A percentile compares a stretch with the other conserved stretches of the same genome.
Evolutionary conservation across 352 stramenopile genomes (phyloP).

Genomic region (Pythium phragmiticola): DNA sequence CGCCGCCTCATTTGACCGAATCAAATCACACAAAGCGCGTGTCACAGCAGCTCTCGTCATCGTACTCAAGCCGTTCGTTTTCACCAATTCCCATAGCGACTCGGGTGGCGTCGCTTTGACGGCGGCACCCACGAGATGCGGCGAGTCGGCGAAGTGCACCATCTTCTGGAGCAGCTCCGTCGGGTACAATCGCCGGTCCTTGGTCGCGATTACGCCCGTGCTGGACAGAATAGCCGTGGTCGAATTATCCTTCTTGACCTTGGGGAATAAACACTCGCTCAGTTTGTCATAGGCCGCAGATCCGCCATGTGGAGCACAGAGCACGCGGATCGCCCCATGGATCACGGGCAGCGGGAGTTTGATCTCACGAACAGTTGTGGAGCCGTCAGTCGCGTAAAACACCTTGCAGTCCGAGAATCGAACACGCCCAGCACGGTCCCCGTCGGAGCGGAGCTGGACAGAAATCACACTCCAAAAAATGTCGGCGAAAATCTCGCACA

Average conservation of each 20-base stretch:
- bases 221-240: slow-evolving; percentile 49
- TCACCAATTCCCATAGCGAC: slow-evolving; percentile 55
- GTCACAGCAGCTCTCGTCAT: slow-evolving; percentile 26
- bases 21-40: slow-evolving; percentile 28
- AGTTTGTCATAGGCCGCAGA: slow-evolving; percentile 35
- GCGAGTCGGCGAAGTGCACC: slow-evolving; percentile 36
- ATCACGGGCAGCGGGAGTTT: slow-evolving; percentile 69
- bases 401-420: slow-evolving; percentile 79
- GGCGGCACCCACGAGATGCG: slow-evolving; percentile 50
- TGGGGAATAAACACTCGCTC: slow-evolving; percentile 65
- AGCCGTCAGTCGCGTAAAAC: slow-evolving; percentile 69
- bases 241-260: slow-evolving; percentile 37
- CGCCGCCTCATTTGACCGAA: slow-evolving; percentile 48
- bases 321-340: slow-evolving; percentile 63
- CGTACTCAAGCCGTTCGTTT: slow-evolving; percentile 44
- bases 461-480: slow-evolving; percentile 74
- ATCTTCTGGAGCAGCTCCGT: slow-evolving; percentile 66
- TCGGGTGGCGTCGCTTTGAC: slow-evolving; percentile 58
- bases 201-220: slow-evolving; percentile 74
- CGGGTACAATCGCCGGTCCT: slow-evolving; percentile 68
- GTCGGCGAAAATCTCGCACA: slow-evolving; percentile 65
- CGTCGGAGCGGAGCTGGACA: slow-evolving; percentile 49
- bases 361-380: slow-evolving; percentile 70
- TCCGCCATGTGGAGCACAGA: slow-evolving; percentile 32
- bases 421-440: slow-evolving; percentile 48